These are phyloP conservation scores for Pseudogymnoascus sp. DNA, from an alignment of 2,329 filamentous ascomycete species.

Conservation along the genomic window DNA sequence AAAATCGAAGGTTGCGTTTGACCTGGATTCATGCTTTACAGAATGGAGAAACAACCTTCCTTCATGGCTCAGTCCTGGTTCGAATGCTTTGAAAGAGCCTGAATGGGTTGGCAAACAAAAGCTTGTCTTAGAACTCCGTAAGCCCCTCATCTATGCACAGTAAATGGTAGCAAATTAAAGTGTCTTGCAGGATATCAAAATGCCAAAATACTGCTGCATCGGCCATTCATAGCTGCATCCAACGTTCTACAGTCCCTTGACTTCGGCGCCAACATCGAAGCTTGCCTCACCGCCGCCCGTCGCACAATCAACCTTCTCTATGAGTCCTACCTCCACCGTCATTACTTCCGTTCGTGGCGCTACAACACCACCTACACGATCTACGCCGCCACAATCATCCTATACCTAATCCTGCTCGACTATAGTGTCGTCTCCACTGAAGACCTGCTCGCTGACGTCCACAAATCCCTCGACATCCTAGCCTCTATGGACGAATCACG, in stretches of 20 bases:
- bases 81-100: neutral
- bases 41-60: neutral
- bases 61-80: neutral
- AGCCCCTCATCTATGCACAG: neutral
- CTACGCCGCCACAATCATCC: neutral
- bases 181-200: neutral
- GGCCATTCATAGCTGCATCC: neutral
- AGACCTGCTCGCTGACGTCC: neutral
- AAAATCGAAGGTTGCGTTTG: neutral
- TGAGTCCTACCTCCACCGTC: neutral
- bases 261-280: neutral
- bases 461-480: neutral
- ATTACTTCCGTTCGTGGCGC: neutral
- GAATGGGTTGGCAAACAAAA: neutral
- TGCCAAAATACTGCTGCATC: neutral
- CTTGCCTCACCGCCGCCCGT: neutral
- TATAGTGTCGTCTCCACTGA: neutral
- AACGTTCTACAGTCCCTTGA: neutral
- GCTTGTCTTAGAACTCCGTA: neutral
- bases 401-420: neutral
- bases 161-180: neutral
- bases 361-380: neutral
- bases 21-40: neutral
- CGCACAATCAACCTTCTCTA: neutral
- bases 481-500: neutral